A percentile compares a stretch with the other conserved stretches of the same genome.
phyloP scores from a whole-genome alignment of 352 stramenopile species.

The Saprolegnia parasitica region DNA sequence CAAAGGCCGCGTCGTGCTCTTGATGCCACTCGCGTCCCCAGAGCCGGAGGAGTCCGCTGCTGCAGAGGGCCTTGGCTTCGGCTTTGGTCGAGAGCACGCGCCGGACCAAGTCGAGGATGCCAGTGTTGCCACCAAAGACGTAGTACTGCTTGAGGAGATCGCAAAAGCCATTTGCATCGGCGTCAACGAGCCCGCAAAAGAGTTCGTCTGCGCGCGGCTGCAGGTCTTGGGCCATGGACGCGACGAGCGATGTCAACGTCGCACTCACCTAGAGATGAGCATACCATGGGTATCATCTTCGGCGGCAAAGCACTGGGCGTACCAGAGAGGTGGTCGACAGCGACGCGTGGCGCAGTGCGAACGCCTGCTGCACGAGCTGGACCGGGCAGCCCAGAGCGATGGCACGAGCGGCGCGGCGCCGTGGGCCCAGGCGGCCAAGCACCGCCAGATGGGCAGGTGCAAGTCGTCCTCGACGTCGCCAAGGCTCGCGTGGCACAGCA shows the following conservation, averaged over 20 bases:
- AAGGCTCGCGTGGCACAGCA: neutral
- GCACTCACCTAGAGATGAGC: neutral
- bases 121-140: slow-evolving; percentile 19
- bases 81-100: neutral
- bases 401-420: neutral
- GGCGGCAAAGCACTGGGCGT: no score
- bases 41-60: neutral
- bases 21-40: slow-evolving; percentile 14
- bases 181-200: slow-evolving; percentile 10
- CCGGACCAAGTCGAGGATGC: neutral
- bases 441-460: slow-evolving; percentile 22
- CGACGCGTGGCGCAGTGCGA: neutral
- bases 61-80: slow-evolving; percentile 18
- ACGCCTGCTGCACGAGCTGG: neutral
- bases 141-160: slow-evolving; percentile 22
- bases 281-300: neutral
- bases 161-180: slow-evolving; percentile 1
- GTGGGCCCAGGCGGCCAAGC: slow-evolving; percentile 7
- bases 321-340: slow-evolving; percentile 23
- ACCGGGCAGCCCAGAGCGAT: neutral
- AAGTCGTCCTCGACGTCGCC: slow-evolving; percentile 12
- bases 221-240: neutral
- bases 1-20: neutral
- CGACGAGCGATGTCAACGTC: slow-evolving; percentile 6
- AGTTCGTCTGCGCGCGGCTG: neutral